Conservation (phyloP, 148 eudicot genomes). For the Salicornia ramosissima region DNA sequence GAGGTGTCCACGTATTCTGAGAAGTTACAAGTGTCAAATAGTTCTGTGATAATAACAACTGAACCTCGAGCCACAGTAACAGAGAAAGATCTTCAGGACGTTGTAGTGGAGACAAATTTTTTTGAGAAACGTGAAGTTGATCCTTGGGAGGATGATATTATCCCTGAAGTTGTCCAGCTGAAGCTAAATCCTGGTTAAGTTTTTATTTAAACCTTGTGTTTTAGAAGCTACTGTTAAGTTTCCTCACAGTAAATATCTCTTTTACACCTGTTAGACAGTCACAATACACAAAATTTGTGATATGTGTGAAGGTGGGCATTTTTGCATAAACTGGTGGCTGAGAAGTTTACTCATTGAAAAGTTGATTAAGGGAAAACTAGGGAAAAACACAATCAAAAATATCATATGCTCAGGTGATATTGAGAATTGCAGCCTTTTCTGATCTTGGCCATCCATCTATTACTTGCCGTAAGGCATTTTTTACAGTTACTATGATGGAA, state of each 20-base stretch:
- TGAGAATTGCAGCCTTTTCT: neutral
- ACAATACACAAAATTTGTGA: neutral
- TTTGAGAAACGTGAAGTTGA: conserved; percentile 45
- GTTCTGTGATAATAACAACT: conserved; percentile 53
- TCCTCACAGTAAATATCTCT: neutral
- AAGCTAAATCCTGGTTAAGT: conserved; percentile 67
- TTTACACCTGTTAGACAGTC: neutral
- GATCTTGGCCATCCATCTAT: no score
- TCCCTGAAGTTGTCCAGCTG: conserved; percentile 56
- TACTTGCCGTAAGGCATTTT: no score
- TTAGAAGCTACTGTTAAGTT: neutral
- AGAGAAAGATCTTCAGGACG: conserved; percentile 40
- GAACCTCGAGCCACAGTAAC: conserved; percentile 71
- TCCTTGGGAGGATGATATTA: conserved; percentile 62
- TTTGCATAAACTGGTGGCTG: neutral
- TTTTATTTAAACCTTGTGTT: conserved; percentile 3
- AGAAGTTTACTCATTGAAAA: neutral
- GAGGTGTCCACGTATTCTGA: conserved; percentile 62
- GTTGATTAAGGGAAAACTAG: neutral
- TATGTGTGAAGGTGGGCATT: neutral
- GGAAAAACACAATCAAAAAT: neutral
- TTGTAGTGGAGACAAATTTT: conserved; percentile 42
- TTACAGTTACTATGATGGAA: neutral
- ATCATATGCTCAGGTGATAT: neutral
- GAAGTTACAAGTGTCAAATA: conserved; percentile 46